Base-by-base conservation (phyloP, 2,329 filamentous ascomycete genomes). In the Orbilia quercus region DNA sequence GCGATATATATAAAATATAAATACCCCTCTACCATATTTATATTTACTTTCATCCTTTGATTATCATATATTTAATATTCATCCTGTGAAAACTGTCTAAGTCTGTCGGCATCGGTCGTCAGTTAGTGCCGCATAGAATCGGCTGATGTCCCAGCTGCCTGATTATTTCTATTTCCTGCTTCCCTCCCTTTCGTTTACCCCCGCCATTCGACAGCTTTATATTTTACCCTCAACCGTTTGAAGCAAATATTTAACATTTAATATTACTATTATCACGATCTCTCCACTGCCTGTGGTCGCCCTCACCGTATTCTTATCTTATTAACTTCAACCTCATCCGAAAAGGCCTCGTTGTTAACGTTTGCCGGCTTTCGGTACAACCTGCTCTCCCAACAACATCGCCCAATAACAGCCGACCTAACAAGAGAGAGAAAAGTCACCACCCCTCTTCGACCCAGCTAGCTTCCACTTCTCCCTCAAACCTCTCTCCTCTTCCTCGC, bases 111-210 rank as follows among this genome's bases (percentile, higher is more conserved):
- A n/a, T n/a, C n/a, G n/a, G n/a, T n/a, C n/a, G n/a, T n/a, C 14
- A 40, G 31, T 14, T 40, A 6, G 55, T 45, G 48, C 65, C 65
- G 65, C 65, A 70, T 70, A 70, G 50, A 55, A 63, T 48, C 65
- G 65, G 65, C 65, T 70, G 65, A 62, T 47, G 28, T 44, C 34
- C 28, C 28, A 31, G 28, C 28, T 5, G 28, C 28, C 28, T 5
- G 28, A 31, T 4, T 9, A 31, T 4, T n/a, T 54, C 57, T 25
- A 54, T 60, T 73, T 40, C 60, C 67, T 73, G 67, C 20, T 54
- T 48, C 25, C 53, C 67, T 73, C 40, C 60, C 67, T 73, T 59
- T 73, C 59, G 67, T 23, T n/a, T n/a, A n/a, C n/a, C n/a, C n/a
- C n/a, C n/a, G n/a, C n/a, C n/a, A n/a, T n/a, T n/a, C n/a, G n/a